Base-by-base conservation (phyloP, 169 alveolate species). In the Plasmodium adleri region DNA sequence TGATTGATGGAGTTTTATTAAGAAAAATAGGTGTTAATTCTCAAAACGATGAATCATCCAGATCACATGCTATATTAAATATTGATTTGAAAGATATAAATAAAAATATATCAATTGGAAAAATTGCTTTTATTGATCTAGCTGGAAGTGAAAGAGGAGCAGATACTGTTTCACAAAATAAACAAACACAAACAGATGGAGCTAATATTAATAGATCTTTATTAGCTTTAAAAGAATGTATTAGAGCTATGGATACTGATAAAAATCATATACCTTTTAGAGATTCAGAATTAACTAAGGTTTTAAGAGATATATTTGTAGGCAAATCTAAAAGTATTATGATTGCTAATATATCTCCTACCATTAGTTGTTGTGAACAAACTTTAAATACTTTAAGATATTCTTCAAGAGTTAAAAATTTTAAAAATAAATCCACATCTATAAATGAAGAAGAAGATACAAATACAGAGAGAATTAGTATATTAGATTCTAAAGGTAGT, bases 101-200 rank as follows among this genome's bases (percentile, higher is more conserved):
- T 20, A 94, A 95, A 73, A 78, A 93, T 39, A 94, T 91, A 12
- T 72, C 71, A 43, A n/a, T 90, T 92, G 99, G 99, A 8, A 97
- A 98, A 88, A 94, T 99, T 86, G 97, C 98, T 54, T 98, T 99
- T 80, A 98, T 99, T 13, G 99, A 99, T 91, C 93, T 99, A 74
- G 99, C 99, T 3, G 99, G 99, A 13, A 96, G 99, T 78, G 99
- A 99, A 96, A 96, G 99, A 76, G 99, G 99, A 0, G 99, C 99
- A 1, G 99, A 99, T 91, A 97, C 99, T 12, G 94, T 97, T 50
- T 98, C 97, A 90, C 97, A 97, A 66, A 96, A 97, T 83, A 97
- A 98, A 88, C 97, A 98, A 93, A 98, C 99, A 22, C 98, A 96
- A 88, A 93, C 97, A 67, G 99, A 99, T 76, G 99, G 99, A 3